Evolutionary conservation across 106 monocot genomes (phyloP).

Genomic region (Allium sativum): DNA sequence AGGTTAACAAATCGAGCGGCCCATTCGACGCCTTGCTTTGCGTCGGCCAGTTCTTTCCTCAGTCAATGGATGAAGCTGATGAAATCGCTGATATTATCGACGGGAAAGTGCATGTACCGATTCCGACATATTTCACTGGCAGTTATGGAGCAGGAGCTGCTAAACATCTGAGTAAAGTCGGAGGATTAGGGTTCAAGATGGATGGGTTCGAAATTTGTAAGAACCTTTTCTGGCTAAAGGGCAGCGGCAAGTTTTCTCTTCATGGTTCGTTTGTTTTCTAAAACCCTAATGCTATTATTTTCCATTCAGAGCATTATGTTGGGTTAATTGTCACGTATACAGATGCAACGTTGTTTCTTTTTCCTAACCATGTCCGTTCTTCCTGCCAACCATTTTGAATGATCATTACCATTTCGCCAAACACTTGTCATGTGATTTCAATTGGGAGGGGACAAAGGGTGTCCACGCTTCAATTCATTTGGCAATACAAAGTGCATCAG

Average conservation of each 20-base stretch:
- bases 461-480: no score
- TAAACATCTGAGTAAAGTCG: conserved; percentile 24
- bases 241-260: conserved; percentile 69
- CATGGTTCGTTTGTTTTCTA: conserved; percentile 27
- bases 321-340: no score
- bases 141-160: conserved; percentile 55
- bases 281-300: background rate
- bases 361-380: no score
- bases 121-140: conserved; percentile 93
- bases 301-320: background rate
- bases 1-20: conserved; percentile 85
- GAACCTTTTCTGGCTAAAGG: conserved; percentile 83
- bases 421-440: no score
- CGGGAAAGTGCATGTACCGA: conserved; percentile 42
- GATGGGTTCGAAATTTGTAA: conserved; percentile 62
- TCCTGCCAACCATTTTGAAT: no score
- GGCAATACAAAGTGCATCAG: no score
- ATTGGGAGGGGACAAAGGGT: no score
- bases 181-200: conserved; percentile 36
- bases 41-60: conserved; percentile 94
- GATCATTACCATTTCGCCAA: no score
- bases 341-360: no score
- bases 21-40: conserved; percentile 90
- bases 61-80: conserved; percentile 17
- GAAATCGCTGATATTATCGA: conserved; percentile 60